phyloP scores from a whole-genome alignment of 352 stramenopile species.

The Globisporangium yorkense region DNA sequence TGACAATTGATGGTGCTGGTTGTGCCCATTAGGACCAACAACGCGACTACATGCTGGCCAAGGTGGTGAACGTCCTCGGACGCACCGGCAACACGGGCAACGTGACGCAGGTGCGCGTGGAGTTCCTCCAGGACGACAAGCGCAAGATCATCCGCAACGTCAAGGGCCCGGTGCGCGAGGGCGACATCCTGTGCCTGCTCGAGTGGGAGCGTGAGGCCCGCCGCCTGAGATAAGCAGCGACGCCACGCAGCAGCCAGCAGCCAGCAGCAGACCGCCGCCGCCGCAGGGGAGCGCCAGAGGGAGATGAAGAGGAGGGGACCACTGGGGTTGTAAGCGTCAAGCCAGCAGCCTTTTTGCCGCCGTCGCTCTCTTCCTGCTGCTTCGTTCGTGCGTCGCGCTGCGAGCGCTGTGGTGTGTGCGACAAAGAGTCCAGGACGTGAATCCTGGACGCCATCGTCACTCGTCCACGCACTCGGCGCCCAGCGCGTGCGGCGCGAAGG shows the following conservation, averaged over 20 bases:
- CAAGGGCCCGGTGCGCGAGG: slow-evolving; percentile 98
- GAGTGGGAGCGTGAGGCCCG: slow-evolving; percentile 99
- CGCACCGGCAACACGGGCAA: slow-evolving; percentile 99
- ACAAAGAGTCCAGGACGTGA: background rate
- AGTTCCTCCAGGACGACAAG: slow-evolving; percentile 99
- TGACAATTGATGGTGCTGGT: slow-evolving; percentile 8
- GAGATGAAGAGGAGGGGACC: background rate
- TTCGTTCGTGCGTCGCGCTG: background rate
- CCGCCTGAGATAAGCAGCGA: slow-evolving; percentile 93
- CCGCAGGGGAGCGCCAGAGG: background rate
- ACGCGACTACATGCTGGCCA: slow-evolving; percentile 96
- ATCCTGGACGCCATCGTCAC: background rate
- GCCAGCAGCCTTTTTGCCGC: background rate
- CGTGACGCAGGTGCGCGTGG: slow-evolving; percentile 98
- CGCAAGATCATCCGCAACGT: slow-evolving; percentile 99
- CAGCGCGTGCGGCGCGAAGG: background rate
- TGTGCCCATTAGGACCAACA: slow-evolving; percentile 41
- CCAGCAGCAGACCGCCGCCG: background rate
- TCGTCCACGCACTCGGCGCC: background rate
- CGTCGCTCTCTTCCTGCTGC: background rate
- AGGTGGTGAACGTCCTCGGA: slow-evolving; percentile 98
- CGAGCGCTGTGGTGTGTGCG: background rate
- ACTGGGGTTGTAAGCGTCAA: background rate
- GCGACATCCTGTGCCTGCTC: slow-evolving; percentile 98
- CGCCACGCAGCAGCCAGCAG: background rate